Conservation (phyloP, 805 yeast genomes). For the Tetrapisispora phaffii region DNA sequence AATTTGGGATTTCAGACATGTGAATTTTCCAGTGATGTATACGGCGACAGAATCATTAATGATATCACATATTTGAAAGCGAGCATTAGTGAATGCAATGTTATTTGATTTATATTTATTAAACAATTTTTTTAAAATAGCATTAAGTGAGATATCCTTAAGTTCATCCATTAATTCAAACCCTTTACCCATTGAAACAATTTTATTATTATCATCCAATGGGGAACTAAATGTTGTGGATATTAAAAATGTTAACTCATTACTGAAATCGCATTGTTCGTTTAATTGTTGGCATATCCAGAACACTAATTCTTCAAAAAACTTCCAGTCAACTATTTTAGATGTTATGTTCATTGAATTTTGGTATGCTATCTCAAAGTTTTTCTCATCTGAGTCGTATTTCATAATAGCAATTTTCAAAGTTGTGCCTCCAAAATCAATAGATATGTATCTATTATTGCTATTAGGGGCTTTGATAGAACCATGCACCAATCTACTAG, state of each 20-base stretch:
- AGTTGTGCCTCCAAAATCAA: constrained; percentile 25
- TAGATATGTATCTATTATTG: constrained; percentile 7
- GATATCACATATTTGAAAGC: constrained; percentile 35
- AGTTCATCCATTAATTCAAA: constrained; percentile 38
- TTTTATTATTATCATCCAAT: constrained; percentile 24
- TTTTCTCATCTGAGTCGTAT: constrained; percentile 6
- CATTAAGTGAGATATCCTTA: constrained; percentile 33
- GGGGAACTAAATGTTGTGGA: constrained; percentile 29
- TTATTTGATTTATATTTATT: constrained; percentile 4
- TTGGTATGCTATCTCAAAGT: constrained; percentile 7
- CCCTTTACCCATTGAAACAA: constrained; percentile 54
- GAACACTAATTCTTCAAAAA: constrained; percentile 14
- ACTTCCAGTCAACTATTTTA: constrained; percentile 12
- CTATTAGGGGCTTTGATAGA: background rate
- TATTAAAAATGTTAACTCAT: constrained; percentile 15
- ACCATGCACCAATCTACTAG: constrained; percentile 2
- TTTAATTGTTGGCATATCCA: constrained; percentile 7
- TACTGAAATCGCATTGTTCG: constrained; percentile 7
- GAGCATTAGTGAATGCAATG: constrained; percentile 10
- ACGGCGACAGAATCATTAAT: constrained; percentile 63
- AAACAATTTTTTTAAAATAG: constrained; percentile 33
- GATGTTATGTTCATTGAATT: constrained; percentile 8
- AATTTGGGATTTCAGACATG: constrained; percentile 26
- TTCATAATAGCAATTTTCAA: constrained; percentile 18
- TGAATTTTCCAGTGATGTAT: constrained; percentile 40